These are phyloP conservation scores for Danielia reshetovae DNA, from an alignment of 805 yeast species.

Conservation along the genomic window DNA sequence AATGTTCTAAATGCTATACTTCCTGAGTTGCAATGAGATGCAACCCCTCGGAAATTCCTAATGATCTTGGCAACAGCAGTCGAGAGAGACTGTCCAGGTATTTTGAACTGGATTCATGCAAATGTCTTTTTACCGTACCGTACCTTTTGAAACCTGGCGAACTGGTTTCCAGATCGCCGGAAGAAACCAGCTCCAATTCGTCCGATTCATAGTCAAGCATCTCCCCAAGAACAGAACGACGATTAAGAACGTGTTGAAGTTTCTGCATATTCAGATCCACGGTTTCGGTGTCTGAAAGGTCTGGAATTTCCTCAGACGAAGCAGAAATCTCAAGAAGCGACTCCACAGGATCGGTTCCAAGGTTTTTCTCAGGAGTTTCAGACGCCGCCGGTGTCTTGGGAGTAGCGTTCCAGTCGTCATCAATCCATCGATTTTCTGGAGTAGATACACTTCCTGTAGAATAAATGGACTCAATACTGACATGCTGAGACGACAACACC, in stretches of 20 bases:
- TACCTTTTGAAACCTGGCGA: background rate
- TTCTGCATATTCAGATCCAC: slow-evolving; percentile 18
- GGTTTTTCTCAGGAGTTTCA: background rate
- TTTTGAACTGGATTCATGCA: background rate
- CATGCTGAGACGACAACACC: background rate
- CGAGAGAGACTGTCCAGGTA: background rate
- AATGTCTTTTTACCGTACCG: background rate
- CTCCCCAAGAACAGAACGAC: slow-evolving; percentile 41
- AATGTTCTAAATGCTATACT: no score
- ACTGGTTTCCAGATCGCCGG: background rate
- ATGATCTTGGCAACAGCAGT: background rate
- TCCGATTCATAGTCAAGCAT: slow-evolving; percentile 43
- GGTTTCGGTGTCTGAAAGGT: slow-evolving; percentile 4
- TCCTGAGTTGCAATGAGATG: background rate
- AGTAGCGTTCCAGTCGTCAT: background rate
- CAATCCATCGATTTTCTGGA: no score
- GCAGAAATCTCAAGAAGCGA: background rate
- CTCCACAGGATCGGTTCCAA: background rate
- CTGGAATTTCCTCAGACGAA: no score
- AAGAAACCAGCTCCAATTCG: slow-evolving; percentile 8
- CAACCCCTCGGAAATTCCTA: background rate
- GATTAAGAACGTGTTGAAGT: slow-evolving; percentile 26
- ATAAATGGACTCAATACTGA: background rate
- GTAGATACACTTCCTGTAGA: no score
- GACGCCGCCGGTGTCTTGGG: background rate